Conservation (phyloP, 2,329 filamentous ascomycete species). For the Eutypella sp. region DNA sequence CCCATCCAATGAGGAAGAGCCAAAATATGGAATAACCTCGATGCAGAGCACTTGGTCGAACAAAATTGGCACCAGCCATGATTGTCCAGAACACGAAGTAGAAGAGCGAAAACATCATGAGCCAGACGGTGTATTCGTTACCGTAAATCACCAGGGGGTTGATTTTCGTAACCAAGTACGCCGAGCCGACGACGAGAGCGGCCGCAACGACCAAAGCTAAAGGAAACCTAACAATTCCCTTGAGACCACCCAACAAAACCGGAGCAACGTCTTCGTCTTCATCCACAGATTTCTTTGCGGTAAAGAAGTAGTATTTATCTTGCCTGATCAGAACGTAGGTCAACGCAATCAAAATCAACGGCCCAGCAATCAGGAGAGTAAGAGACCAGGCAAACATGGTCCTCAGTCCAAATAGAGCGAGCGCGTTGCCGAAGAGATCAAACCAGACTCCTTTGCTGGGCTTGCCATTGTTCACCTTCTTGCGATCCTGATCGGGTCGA, state of each 20-base stretch:
- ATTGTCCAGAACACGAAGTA: slow-evolving; percentile 79
- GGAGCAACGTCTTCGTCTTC: slow-evolving; percentile 57
- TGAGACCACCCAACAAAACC: slow-evolving; percentile 67
- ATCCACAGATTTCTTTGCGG: slow-evolving; percentile 51
- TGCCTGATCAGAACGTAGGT: slow-evolving; percentile 62
- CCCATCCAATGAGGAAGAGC: slow-evolving; percentile 75
- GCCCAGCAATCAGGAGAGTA: slow-evolving; percentile 73
- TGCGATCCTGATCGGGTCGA: slow-evolving; percentile 48
- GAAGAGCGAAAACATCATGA: slow-evolving; percentile 79
- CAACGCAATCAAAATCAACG: slow-evolving; percentile 65
- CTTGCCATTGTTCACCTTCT: slow-evolving; percentile 61
- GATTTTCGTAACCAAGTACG: slow-evolving; percentile 71
- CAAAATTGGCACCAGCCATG: slow-evolving; percentile 61
- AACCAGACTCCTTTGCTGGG: slow-evolving; percentile 82
- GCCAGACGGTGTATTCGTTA: slow-evolving; percentile 82
- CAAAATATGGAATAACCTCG: slow-evolving; percentile 77
- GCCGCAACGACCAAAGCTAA: slow-evolving; percentile 66
- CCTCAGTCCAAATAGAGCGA: slow-evolving; percentile 73
- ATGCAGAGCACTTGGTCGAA: slow-evolving; percentile 81
- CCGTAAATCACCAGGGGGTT: slow-evolving; percentile 92
- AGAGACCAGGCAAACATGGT: slow-evolving; percentile 87
- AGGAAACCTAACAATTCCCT: slow-evolving; percentile 80
- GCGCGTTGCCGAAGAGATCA: slow-evolving; percentile 76
- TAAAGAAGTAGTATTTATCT: slow-evolving; percentile 88
- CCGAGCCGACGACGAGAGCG: slow-evolving; percentile 64